phyloP scores from a whole-genome alignment of 1,139 yeast species.

The Petasospora fabianii region DNA sequence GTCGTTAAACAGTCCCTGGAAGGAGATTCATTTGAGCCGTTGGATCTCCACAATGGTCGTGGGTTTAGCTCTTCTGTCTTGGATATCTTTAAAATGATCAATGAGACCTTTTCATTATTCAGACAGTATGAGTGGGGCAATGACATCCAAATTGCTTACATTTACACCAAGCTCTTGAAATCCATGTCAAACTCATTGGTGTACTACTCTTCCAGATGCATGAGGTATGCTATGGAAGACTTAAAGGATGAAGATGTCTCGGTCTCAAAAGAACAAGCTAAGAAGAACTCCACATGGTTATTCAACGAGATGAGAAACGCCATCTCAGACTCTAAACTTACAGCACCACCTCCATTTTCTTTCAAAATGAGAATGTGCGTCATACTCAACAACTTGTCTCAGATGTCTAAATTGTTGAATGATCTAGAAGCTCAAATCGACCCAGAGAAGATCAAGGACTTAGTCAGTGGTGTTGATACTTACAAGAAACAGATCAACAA shows the following conservation, averaged over 20 bases:
- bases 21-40: constrained; percentile 53
- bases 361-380: constrained; percentile 67
- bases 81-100: constrained; percentile 64
- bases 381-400: constrained; percentile 68
- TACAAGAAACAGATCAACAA: constrained; percentile 42
- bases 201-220: constrained; percentile 46
- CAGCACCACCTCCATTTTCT: constrained; percentile 54
- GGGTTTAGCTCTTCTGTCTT: constrained; percentile 54
- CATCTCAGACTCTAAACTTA: constrained; percentile 32
- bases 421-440: constrained; percentile 59
- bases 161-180: constrained; percentile 56
- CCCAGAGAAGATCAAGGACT: constrained; percentile 55
- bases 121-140: constrained; percentile 60
- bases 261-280: constrained; percentile 18
- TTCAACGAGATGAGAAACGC: constrained; percentile 49
- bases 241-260: constrained; percentile 37
- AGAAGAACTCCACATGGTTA: constrained; percentile 34
- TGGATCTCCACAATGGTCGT: constrained; percentile 40
- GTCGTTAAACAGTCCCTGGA: constrained; percentile 55
- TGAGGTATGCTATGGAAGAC: constrained; percentile 48
- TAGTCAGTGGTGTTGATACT: constrained; percentile 34
- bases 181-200: constrained; percentile 60
- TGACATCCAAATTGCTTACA: constrained; percentile 54
- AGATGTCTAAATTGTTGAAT: constrained; percentile 54
- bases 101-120: constrained; percentile 52